Evolutionary conservation across 257 asterid species (phyloP), one percentile per base, ranked within the genome.

Genomic region (Lantana camara): DNA sequence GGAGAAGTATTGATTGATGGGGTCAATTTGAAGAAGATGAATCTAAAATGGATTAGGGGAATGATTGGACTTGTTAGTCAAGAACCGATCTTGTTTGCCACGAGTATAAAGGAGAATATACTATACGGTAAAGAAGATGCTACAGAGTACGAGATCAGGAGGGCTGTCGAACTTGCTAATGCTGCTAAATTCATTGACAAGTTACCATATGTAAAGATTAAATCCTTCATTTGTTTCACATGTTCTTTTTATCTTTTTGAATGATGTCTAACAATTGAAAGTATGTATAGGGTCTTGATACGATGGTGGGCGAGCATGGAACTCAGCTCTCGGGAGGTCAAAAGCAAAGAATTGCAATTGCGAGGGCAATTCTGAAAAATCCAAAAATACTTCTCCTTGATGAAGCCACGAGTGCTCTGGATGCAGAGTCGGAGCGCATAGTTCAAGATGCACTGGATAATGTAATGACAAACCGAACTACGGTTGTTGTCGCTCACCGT

Each of bases 331-430:
- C 96, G 0, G 97, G 97, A 0, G 97, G 97, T 40, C 97, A 90
- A 64, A 90, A 90, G 77, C 97, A 90, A 63, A 68, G 97, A 64
- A 66, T 90, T 8, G 95, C 95, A 17, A 90, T 90, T 63, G 95
- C 97, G 9, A 75, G 95, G 29, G 97, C 97, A 19, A 87, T 90
- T 69, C 64, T 90, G 40, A 90, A 83, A 75, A 73, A 85, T 34
- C 97, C 97, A 1, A 90, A 68, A 70, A 81, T 90, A 63, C 94
- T 90, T 30, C 95, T 90, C 48, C 94, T 90, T 1, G 97, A 90
- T 70, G 97, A 89, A 81, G 97, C 97, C 4, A 89, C 97, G 12
- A 90, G 97, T 50, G 97, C 97, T 41, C 66, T 90, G 50, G 97
- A 90, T 74, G 83, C 85, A 0, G 97, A 85, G 61, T 90, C 96